Evolutionary conservation across 495 filamentous ascomycete species (phyloP).

Genomic region (Aspergillus biplanus): DNA sequence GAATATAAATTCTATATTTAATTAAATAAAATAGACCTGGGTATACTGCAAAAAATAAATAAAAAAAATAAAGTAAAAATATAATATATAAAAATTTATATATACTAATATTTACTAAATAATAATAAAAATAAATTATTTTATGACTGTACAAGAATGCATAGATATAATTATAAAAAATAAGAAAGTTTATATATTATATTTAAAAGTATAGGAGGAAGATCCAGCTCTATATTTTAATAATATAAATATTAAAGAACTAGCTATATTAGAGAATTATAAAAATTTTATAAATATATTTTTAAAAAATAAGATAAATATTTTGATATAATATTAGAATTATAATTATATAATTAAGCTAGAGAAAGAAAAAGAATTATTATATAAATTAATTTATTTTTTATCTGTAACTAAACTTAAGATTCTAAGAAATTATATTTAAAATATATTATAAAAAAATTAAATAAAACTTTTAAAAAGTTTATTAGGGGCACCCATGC

Average conservation of each 20-base stretch:
- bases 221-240: constrained; percentile 7
- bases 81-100: constrained; percentile 4
- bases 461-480: constrained; percentile 1
- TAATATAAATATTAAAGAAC: constrained; percentile 1
- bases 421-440: neutral
- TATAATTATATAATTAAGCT: neutral
- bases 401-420: neutral
- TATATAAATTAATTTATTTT: constrained; percentile 6
- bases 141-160: neutral
- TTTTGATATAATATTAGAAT: neutral
- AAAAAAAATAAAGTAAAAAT: neutral
- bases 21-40: neutral
- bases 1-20: constrained; percentile 1
- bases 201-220: constrained; percentile 5
- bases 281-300: neutral
- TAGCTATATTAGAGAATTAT: constrained; percentile 1
- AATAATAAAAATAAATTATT: neutral
- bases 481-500: neutral
- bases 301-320: neutral
- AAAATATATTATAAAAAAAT: neutral
- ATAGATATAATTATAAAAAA: neutral
- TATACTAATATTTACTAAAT: neutral
- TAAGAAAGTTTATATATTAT: constrained; percentile 4
- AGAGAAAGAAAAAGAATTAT: neutral
- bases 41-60: neutral